Base-by-base conservation (phyloP, 352 stramenopile species). In the Pythium phragmiticola region DNA sequence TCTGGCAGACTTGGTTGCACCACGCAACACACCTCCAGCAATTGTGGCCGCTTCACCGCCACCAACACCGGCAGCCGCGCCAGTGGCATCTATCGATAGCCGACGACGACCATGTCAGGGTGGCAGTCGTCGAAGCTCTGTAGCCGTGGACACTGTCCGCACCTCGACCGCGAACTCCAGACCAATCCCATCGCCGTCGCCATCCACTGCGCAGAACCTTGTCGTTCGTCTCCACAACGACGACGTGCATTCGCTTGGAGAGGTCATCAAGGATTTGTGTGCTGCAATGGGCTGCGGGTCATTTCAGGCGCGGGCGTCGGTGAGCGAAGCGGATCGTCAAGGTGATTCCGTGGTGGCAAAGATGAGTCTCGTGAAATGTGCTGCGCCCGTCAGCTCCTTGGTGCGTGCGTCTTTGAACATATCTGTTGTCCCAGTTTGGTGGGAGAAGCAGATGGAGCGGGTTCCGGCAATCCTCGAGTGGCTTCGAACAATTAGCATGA, bases 161-260 rank as follows among this genome's bases (percentile, higher is more conserved):
- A 2, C 23, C 7, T 39, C 28, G 12, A 16, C 36, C 2, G 21
- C 23, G 26, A 46, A 17, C 23, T 9, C 34, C 3, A 48, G 6
- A 39, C 7, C 55, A 36, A 19, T 28, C 12, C 52, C 41, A 17
- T 14, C 23, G 53, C 53, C 39, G 5, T 19, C 39, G 16, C 17
- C 39, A 46, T 11, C 68, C 70, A 26, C 87, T 12, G 7, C 41
- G 12, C 39, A 57, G n/a, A 9, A 60, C 49, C 28, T 91, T 39
- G 65, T 60, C 14, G 78, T 94, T 56, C 82, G 85, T n/a, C 70
- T 95, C 17, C 87, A 95, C 57, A 94, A 92, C 61, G 87, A 95
- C 50, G 87, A 94, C 46, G 79, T 94, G 9, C 83, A 94, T 58
- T 80, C 84, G 17, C 63, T 94, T 34, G 77, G 75, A 26, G 84